Percentiles rank a stretch among this genome's conserved stretches.
These are phyloP conservation scores for Teunomyces funiuensis DNA, from an alignment of 805 yeast genomes.

Conservation along the genomic window DNA sequence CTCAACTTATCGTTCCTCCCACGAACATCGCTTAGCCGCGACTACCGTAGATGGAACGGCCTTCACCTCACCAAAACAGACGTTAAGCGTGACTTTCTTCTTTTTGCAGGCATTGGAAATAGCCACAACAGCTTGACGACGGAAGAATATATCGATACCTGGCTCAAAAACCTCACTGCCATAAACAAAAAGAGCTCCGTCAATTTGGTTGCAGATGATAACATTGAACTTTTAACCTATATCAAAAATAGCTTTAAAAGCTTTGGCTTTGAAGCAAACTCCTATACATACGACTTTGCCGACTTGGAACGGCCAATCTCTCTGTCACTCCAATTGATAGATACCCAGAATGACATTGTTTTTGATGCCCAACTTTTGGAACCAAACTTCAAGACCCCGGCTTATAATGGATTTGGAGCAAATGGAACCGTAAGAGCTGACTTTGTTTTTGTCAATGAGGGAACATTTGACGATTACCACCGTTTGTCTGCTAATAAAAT, in stretches of 20 bases:
- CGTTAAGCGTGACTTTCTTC: slow-evolving; percentile 60
- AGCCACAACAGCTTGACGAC: slow-evolving; percentile 17
- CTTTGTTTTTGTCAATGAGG: slow-evolving; percentile 33
- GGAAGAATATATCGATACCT: slow-evolving; percentile 27
- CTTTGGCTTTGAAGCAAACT: slow-evolving; percentile 26
- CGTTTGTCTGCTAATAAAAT: slow-evolving; percentile 19
- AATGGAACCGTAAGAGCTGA: slow-evolving; percentile 24
- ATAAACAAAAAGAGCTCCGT: slow-evolving; percentile 20
- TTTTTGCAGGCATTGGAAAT: slow-evolving; percentile 26
- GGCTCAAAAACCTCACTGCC: slow-evolving; percentile 28
- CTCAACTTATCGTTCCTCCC: slow-evolving; percentile 77
- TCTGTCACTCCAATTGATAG: slow-evolving; percentile 27
- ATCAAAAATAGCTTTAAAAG: slow-evolving; percentile 26
- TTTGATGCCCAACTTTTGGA: slow-evolving; percentile 29
- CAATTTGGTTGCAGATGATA: slow-evolving; percentile 26
- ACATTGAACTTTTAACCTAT: slow-evolving; percentile 23
- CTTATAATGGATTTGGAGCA: slow-evolving; percentile 27
- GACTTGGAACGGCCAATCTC: slow-evolving; percentile 22
- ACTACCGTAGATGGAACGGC: slow-evolving; percentile 73
- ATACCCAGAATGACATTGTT: slow-evolving; percentile 20
- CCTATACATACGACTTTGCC: slow-evolving; percentile 14
- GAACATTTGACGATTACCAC: slow-evolving; percentile 27
- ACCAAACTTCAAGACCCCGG: slow-evolving; percentile 27
- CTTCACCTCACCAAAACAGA: slow-evolving; percentile 66
- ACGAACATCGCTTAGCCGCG: slow-evolving; percentile 78